These are phyloP conservation scores for Aspergillus neoniger DNA, from an alignment of 2,329 filamentous ascomycete species.

Conservation along the genomic window DNA sequence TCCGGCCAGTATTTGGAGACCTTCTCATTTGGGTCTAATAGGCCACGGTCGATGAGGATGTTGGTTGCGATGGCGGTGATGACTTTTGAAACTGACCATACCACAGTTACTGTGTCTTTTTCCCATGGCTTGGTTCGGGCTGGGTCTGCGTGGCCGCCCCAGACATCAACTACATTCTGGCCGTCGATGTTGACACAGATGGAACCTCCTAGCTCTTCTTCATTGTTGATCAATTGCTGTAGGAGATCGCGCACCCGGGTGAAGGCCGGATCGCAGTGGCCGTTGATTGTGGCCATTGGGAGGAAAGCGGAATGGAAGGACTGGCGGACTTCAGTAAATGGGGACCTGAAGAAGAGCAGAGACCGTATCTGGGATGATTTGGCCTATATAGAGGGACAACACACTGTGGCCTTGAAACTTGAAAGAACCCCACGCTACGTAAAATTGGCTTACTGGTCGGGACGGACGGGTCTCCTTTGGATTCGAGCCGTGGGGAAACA, in stretches of 20 bases:
- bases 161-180: constrained; percentile 48
- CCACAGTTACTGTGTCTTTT: constrained; percentile 42
- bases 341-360: too few species aligned
- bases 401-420: too few species aligned
- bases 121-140: constrained; percentile 38
- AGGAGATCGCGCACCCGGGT: constrained; percentile 37
- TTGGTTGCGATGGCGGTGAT: constrained; percentile 41
- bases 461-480: too few species aligned
- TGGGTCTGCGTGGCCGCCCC: constrained; percentile 44
- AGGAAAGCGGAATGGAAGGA: too few species aligned
- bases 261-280: constrained; percentile 43
- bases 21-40: constrained; percentile 39
- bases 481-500: too few species aligned
- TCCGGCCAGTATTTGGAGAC: constrained; percentile 52
- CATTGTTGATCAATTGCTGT: constrained; percentile 37
- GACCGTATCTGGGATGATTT: too few species aligned
- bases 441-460: too few species aligned
- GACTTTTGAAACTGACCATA: constrained; percentile 48
- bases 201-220: constrained; percentile 50
- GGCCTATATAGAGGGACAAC: too few species aligned
- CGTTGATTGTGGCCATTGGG: constrained; percentile 28
- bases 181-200: constrained; percentile 47
- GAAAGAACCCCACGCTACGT: too few species aligned
- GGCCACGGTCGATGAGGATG: constrained; percentile 45
- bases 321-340: too few species aligned